Evolutionary conservation across 345 rosid genomes (phyloP).

Genomic region (Salix caprea): DNA sequence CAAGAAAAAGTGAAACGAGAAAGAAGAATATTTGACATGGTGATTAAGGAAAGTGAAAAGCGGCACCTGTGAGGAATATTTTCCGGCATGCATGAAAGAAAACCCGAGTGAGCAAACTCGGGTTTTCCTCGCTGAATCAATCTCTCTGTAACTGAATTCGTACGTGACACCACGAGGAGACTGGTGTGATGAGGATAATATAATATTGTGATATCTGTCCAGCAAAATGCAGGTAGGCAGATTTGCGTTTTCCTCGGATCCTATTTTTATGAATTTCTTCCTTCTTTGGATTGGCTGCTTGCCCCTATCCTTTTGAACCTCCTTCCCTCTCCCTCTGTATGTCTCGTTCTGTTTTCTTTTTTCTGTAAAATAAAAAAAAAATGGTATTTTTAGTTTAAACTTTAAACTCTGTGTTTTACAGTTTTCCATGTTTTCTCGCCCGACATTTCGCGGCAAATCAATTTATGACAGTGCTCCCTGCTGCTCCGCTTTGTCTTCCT

Average conservation of each 20-base stretch:
- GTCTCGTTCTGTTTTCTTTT: neutral
- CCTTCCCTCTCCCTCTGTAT: neutral
- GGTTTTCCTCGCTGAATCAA: neutral
- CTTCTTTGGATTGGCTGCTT: neutral
- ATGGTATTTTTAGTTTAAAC: too few relatives aligned
- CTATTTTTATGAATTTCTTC: slow-evolving; percentile 4
- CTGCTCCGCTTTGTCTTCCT: slow-evolving; percentile 1
- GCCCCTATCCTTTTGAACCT: slow-evolving; percentile 20
- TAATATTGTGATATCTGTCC: too few relatives aligned
- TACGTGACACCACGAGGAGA: neutral
- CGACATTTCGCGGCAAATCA: slow-evolving; percentile 3
- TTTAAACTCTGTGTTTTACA: neutral
- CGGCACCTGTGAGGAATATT: neutral
- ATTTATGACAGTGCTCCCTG: neutral
- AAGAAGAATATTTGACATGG: neutral
- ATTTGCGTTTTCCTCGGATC: slow-evolving; percentile 35
- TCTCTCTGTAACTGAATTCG: neutral
- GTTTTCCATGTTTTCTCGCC: slow-evolving; percentile 9
- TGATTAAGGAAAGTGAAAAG: neutral
- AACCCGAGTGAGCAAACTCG: slow-evolving; percentile 7
- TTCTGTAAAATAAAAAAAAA: neutral
- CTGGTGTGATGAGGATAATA: too few relatives aligned
- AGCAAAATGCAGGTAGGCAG: neutral
- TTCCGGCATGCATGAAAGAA: neutral
- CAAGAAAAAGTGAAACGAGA: neutral